These are phyloP conservation scores for Colletotrichum neosansevieriae DNA, from an alignment of 2,329 filamentous ascomycete genomes.

Conservation along the genomic window DNA sequence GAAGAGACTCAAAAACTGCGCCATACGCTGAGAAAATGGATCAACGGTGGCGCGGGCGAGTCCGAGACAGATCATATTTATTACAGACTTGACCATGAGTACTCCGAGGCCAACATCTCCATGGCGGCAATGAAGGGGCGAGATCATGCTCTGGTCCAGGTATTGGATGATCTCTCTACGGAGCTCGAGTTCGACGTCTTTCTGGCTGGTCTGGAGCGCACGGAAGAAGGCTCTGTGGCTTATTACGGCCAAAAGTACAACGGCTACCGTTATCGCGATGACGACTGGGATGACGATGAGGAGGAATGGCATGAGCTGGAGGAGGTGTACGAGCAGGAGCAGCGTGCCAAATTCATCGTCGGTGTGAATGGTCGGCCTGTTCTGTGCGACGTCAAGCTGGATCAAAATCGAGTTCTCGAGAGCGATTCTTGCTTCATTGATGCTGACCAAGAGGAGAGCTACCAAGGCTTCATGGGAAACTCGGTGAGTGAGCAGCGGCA, in stretches of 20 bases:
- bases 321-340: conserved; percentile 17
- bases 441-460: conserved; percentile 42
- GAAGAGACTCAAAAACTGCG: conserved; percentile 40
- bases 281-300: conserved; percentile 32
- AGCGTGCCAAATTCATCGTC: conserved; percentile 44
- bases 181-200: conserved; percentile 49
- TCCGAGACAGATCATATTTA: conserved; percentile 42
- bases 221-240: conserved; percentile 42
- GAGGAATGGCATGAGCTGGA: conserved; percentile 39
- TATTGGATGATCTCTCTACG: conserved; percentile 43
- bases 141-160: conserved; percentile 45
- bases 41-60: neutral
- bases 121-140: conserved; percentile 44
- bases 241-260: conserved; percentile 10
- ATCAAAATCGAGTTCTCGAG: conserved; percentile 43
- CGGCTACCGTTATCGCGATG: conserved; percentile 24
- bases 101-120: conserved; percentile 50
- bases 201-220: conserved; percentile 48
- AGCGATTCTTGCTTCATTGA: conserved; percentile 41
- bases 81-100: conserved; percentile 50
- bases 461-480: conserved; percentile 47
- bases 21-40: conserved; percentile 46
- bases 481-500: conserved; percentile 39
- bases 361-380: conserved; percentile 46
- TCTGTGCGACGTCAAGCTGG: conserved; percentile 35